phyloP scores from a whole-genome alignment of 192 early-diverging fungal species.

The Coemansia sp. region DNA sequence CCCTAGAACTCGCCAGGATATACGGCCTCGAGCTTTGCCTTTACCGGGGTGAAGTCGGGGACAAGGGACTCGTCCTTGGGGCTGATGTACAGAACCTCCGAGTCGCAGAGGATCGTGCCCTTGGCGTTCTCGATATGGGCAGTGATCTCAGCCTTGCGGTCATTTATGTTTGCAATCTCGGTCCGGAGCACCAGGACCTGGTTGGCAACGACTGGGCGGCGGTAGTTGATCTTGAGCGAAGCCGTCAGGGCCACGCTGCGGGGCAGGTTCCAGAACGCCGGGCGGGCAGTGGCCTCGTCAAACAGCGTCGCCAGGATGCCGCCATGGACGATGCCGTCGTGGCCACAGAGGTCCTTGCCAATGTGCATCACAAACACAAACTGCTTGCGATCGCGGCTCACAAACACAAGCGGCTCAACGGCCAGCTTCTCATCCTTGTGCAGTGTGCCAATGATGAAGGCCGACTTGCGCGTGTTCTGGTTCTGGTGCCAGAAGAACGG shows the following conservation, averaged over 20 bases:
- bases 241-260: slow-evolving; percentile 68
- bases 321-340: slow-evolving; percentile 74
- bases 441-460: slow-evolving; percentile 28
- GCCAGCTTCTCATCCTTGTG: slow-evolving; percentile 22
- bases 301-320: slow-evolving; percentile 66
- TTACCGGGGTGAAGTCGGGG: slow-evolving; percentile 14
- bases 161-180: slow-evolving; percentile 54
- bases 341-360: slow-evolving; percentile 66
- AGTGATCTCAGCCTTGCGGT: slow-evolving; percentile 62
- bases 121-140: slow-evolving; percentile 57
- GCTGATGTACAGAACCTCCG: slow-evolving; percentile 60
- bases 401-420: slow-evolving; percentile 38
- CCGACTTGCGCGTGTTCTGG: background rate
- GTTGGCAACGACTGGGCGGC: slow-evolving; percentile 57
- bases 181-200: slow-evolving; percentile 54
- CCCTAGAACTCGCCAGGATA: slow-evolving; percentile 43
- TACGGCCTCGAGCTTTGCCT: slow-evolving; percentile 21
- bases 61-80: slow-evolving; percentile 46
- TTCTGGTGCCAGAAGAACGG: slow-evolving; percentile 36
- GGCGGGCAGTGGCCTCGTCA: slow-evolving; percentile 59
- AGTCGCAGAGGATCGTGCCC: slow-evolving; percentile 57
- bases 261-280: slow-evolving; percentile 57
- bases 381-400: slow-evolving; percentile 42
- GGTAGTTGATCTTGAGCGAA: slow-evolving; percentile 70
- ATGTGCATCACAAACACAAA: slow-evolving; percentile 58